These are phyloP conservation scores for Agaricales sp. DNA, from an alignment of 1,284 basidiomycete species.

Conservation along the genomic window DNA sequence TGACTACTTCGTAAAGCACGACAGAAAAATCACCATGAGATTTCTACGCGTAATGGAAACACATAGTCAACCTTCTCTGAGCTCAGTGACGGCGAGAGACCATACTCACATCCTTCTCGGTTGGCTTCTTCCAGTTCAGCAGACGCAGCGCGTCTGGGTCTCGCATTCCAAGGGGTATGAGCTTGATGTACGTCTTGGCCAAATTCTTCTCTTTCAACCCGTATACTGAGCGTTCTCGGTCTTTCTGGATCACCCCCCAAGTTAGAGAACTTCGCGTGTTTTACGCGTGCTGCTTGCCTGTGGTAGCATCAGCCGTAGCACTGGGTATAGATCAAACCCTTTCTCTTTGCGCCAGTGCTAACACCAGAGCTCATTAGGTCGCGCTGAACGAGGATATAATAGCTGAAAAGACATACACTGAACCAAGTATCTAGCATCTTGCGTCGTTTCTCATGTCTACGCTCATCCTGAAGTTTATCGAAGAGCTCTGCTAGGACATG, in stretches of 20 bases:
- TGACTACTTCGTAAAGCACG: slow-evolving; percentile 78
- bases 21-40: slow-evolving; percentile 78
- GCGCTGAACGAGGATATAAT: slow-evolving; percentile 2
- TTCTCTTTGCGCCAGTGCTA: slow-evolving; percentile 73
- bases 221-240: slow-evolving; percentile 82
- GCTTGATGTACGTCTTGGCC: slow-evolving; percentile 82
- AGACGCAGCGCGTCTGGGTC: slow-evolving; percentile 74
- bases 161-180: slow-evolving; percentile 72
- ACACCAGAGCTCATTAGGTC: slow-evolving; percentile 6
- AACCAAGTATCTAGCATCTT: slow-evolving; percentile 63
- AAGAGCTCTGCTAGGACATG: slow-evolving; percentile 55
- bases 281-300: slow-evolving; percentile 38
- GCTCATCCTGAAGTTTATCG: slow-evolving; percentile 55
- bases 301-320: slow-evolving; percentile 64
- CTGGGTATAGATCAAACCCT: slow-evolving; percentile 66
- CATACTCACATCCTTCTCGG: slow-evolving; percentile 46
- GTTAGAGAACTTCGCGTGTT: background rate
- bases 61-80: slow-evolving; percentile 3
- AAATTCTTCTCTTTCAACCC: slow-evolving; percentile 87
- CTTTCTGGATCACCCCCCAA: slow-evolving; percentile 52
- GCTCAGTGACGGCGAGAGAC: slow-evolving; percentile 1
- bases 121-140: slow-evolving; percentile 86
- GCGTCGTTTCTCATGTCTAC: slow-evolving; percentile 59
- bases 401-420: slow-evolving; percentile 37
- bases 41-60: slow-evolving; percentile 32